Conservation (phyloP, 139 green algal genomes). For the Volvox africanus region DNA sequence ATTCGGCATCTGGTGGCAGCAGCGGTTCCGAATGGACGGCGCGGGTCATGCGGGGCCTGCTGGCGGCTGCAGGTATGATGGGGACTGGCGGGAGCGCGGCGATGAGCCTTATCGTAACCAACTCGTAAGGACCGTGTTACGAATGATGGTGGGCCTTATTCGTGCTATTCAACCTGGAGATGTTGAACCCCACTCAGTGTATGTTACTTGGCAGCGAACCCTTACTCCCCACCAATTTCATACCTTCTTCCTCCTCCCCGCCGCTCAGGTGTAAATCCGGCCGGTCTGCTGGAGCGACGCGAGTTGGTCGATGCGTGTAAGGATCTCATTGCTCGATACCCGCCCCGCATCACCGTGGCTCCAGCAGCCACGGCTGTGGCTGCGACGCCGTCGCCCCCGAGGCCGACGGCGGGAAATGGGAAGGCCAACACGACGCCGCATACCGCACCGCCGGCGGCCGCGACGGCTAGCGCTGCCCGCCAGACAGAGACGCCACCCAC, state of each 20-base stretch:
- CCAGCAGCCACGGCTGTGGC: background rate
- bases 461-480: background rate
- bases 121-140: no score
- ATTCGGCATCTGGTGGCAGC: slow-evolving; percentile 6
- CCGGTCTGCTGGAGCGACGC: slow-evolving; percentile 45
- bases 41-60: slow-evolving; percentile 15
- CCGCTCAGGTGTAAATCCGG: slow-evolving; percentile 9
- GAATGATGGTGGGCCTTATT: no score
- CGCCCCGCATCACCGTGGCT: background rate
- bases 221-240: no score
- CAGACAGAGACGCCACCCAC: background rate
- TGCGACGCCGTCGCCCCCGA: background rate
- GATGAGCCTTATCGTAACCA: no score
- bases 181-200: no score
- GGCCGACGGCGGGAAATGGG: background rate
- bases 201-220: no score
- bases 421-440: background rate
- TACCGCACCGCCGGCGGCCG: background rate
- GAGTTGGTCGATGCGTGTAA: slow-evolving; percentile 25
- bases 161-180: no score
- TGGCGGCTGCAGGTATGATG: slow-evolving; percentile 40
- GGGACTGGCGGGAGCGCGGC: no score
- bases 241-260: background rate
- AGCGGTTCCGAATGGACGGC: background rate
- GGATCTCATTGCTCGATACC: background rate